phyloP scores from a whole-genome alignment of 2,329 filamentous ascomycete genomes.

The Xylariaceae sp. region DNA sequence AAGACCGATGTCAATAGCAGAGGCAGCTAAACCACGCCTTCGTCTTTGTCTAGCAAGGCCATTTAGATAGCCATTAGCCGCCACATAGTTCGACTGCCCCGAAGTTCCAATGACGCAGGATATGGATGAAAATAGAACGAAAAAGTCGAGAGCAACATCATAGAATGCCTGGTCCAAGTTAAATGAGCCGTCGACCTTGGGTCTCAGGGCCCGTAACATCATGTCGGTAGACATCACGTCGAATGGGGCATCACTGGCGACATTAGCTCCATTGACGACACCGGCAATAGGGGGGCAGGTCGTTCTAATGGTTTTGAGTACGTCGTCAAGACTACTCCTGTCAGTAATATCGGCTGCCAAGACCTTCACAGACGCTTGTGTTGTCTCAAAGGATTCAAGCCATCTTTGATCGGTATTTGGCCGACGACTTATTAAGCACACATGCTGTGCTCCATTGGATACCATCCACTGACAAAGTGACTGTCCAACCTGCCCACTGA shows the following conservation, averaged over 20 bases:
- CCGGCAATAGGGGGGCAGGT: slow-evolving; percentile 35
- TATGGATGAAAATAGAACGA: slow-evolving; percentile 33
- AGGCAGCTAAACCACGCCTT: slow-evolving; percentile 6
- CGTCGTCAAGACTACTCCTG: neutral
- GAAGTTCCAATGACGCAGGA: slow-evolving; percentile 9
- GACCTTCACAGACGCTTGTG: slow-evolving; percentile 16
- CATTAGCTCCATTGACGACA: slow-evolving; percentile 38
- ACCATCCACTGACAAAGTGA: slow-evolving; percentile 35
- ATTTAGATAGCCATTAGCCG: slow-evolving; percentile 6
- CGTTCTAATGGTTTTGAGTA: slow-evolving; percentile 17
- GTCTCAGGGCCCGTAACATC: slow-evolving; percentile 24
- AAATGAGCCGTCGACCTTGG: slow-evolving; percentile 34
- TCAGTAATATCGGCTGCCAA: slow-evolving; percentile 22
- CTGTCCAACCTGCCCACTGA: slow-evolving; percentile 28
- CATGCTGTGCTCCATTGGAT: slow-evolving; percentile 27
- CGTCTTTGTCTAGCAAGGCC: slow-evolving; percentile 7
- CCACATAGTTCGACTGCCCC: slow-evolving; percentile 13
- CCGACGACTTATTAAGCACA: slow-evolving; percentile 34
- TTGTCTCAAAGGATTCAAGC: slow-evolving; percentile 19
- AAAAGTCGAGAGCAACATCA: slow-evolving; percentile 35
- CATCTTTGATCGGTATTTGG: slow-evolving; percentile 28
- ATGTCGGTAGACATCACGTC: slow-evolving; percentile 22
- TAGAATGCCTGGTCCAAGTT: slow-evolving; percentile 33
- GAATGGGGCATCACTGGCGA: slow-evolving; percentile 32
- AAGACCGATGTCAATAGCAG: slow-evolving; percentile 13